Evolutionary conservation across 2,329 filamentous ascomycete genomes (phyloP).

Genomic region (Cryphonectria naterciae): DNA sequence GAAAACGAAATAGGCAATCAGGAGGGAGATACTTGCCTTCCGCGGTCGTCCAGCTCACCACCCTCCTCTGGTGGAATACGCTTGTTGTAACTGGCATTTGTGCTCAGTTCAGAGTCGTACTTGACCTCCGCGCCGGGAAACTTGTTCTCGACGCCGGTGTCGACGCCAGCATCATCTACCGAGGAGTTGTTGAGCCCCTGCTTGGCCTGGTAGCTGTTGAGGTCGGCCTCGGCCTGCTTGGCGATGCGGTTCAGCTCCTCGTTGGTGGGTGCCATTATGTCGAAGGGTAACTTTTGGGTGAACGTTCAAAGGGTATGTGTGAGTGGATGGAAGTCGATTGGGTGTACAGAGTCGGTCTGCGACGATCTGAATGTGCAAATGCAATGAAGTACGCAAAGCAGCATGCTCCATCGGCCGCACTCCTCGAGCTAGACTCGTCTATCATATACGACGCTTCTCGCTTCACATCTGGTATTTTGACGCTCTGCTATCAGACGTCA

Average conservation of each 20-base stretch:
- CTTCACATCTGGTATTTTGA: background rate
- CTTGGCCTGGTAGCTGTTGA: conserved; percentile 54
- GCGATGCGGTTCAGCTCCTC: conserved; percentile 49
- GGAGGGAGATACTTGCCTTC: conserved; percentile 42
- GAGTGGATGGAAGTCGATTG: background rate
- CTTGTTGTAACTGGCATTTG: conserved; percentile 51
- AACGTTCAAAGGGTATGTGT: background rate
- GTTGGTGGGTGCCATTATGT: conserved; percentile 30
- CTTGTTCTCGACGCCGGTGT: conserved; percentile 46
- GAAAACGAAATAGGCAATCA: background rate
- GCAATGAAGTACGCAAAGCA: background rate
- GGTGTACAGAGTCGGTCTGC: background rate
- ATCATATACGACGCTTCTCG: background rate
- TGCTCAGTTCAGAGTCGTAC: conserved; percentile 49
- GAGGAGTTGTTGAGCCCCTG: conserved; percentile 47
- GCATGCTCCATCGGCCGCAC: background rate
- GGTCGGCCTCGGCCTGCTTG: conserved; percentile 50
- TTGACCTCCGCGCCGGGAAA: conserved; percentile 47
- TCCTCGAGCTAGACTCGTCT: no score
- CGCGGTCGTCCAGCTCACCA: conserved; percentile 48
- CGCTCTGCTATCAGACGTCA: conserved; percentile 5
- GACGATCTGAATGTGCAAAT: background rate
- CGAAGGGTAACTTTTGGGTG: background rate
- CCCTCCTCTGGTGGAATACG: conserved; percentile 51
- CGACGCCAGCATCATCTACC: conserved; percentile 48